A percentile compares a stretch with the other conserved stretches of the same genome.
Conservation (phyloP, 441 rosid species). For the Adansonia gregorii region DNA sequence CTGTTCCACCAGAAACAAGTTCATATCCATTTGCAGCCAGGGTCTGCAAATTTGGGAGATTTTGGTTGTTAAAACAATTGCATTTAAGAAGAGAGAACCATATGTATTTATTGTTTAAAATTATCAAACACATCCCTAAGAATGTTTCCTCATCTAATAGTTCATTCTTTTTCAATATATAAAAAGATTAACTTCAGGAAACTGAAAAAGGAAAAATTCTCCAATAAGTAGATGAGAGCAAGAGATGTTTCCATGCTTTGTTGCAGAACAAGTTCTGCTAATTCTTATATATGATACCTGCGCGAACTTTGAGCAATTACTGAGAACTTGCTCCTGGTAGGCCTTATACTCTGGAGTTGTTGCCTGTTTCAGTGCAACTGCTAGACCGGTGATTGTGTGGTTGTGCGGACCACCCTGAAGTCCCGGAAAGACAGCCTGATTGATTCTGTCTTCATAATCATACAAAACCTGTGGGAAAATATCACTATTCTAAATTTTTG, state of each 20-base stretch:
- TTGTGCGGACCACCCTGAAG: constrained; percentile 99
- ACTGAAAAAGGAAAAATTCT: neutral
- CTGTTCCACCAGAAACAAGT: constrained; percentile 96
- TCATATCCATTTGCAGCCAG: constrained; percentile 72
- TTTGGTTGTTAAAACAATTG: neutral
- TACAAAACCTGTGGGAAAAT: constrained; percentile 66
- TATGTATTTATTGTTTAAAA: neutral
- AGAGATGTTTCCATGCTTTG: neutral
- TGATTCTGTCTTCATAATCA: constrained; percentile 93
- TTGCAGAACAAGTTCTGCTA: constrained; percentile 23
- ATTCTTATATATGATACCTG: constrained; percentile 51
- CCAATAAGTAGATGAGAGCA: neutral
- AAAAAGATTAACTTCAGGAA: neutral
- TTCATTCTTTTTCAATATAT: neutral
- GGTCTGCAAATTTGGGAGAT: constrained; percentile 53
- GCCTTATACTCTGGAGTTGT: constrained; percentile 87
- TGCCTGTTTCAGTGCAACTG: constrained; percentile 94
- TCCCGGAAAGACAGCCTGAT: constrained; percentile 97
- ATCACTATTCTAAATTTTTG: constrained; percentile 21
- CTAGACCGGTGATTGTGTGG: constrained; percentile 93
- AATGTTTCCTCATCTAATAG: neutral
- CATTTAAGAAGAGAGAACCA: neutral
- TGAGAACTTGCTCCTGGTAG: constrained; percentile 91
- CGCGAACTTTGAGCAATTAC: constrained; percentile 77
- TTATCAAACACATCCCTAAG: neutral